Base-by-base conservation (phyloP, 1,284 basidiomycete genomes). In the Cryptococcus wingfieldii region DNA sequence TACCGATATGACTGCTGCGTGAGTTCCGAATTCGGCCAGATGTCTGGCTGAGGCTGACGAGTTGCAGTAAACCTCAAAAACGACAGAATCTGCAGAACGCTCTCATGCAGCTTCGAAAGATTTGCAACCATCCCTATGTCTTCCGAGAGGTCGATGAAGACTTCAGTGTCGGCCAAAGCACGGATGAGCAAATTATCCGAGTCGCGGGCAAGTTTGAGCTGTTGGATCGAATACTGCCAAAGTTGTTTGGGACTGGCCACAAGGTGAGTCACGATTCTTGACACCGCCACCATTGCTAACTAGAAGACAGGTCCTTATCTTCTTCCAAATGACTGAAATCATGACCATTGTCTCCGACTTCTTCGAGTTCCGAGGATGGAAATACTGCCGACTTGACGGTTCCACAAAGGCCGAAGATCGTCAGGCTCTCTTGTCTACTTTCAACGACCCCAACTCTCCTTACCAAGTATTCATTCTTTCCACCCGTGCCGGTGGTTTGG, bases 321-420 rank as follows among this genome's bases (percentile, higher is more conserved):
- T 98, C 85, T 98, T 98, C 87, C 95, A 98, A 78, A 98, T 98
- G 95, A 98, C 95, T 8, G 86, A 93, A 69, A 93, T 98, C 73
- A 98, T 98, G 95, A 93, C 97, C 66, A 97, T 98, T 75, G 95
- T 98, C 84, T 93, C 96, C 72, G 96, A 98, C 74, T 99, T 97
- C 74, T 80, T 98, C 73, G 89, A 90, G 71, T 89, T 88, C 81
- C 86, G 89, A 79, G 84, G 84, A 18, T 93, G 86, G 83, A 88
- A 90, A 72, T 90, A 94, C 77, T 86, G 98, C 51, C 91, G 96
- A 66, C 82, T 99, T 25, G 96, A 98, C 77, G 96, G 96, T 82
- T 88, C 90, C 14, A 98, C 96, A 42, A 98, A 98, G 81, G 95
- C 94, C 14, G 96, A 98, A 56, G 95, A 98, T 69, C 92, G 96